Percentiles rank a stretch among this genome's conserved stretches.
These are phyloP conservation scores for Daldinia eschscholtzii DNA, from an alignment of 2,329 filamentous ascomycete species.

Conservation along the genomic window DNA sequence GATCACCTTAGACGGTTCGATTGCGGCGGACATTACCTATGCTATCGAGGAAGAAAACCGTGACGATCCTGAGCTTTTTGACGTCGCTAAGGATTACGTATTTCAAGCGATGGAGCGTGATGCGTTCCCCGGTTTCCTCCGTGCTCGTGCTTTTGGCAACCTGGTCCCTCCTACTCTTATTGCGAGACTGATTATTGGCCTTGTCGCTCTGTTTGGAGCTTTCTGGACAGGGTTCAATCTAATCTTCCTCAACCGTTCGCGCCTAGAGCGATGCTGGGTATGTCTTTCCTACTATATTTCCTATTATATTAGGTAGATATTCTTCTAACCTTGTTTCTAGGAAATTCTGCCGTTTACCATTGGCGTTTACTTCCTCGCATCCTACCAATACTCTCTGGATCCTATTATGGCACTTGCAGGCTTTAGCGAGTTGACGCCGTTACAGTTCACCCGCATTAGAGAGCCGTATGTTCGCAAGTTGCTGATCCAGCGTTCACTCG, in stretches of 20 bases:
- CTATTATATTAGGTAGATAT: constrained; percentile 10
- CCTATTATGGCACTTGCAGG: constrained; percentile 90
- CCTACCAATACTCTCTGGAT: constrained; percentile 96
- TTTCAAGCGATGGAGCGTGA: constrained; percentile 99
- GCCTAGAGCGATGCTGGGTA: constrained; percentile 86
- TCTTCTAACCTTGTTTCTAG: constrained; percentile 50
- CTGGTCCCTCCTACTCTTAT: constrained; percentile 92
- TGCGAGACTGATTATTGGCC: constrained; percentile 84
- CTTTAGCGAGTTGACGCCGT: constrained; percentile 95
- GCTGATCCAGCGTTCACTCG: constrained; percentile 83
- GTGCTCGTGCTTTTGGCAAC: constrained; percentile 95
- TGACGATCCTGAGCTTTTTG: constrained; percentile 97
- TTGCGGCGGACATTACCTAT: constrained; percentile 86
- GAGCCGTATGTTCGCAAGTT: constrained; percentile 93
- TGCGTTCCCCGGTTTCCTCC: constrained; percentile 96
- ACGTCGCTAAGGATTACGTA: constrained; percentile 97
- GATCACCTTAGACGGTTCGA: constrained; percentile 90
- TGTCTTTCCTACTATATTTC: constrained; percentile 52
- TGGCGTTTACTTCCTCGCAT: constrained; percentile 87
- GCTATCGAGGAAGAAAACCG: constrained; percentile 91
- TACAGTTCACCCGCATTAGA: constrained; percentile 87
- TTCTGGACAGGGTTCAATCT: constrained; percentile 96
- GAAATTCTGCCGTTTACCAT: constrained; percentile 90
- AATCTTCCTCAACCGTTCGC: constrained; percentile 86
- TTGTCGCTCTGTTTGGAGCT: constrained; percentile 87